Conservation (phyloP, 2,329 filamentous ascomycete genomes). For the Diaporthe humulicola region DNA sequence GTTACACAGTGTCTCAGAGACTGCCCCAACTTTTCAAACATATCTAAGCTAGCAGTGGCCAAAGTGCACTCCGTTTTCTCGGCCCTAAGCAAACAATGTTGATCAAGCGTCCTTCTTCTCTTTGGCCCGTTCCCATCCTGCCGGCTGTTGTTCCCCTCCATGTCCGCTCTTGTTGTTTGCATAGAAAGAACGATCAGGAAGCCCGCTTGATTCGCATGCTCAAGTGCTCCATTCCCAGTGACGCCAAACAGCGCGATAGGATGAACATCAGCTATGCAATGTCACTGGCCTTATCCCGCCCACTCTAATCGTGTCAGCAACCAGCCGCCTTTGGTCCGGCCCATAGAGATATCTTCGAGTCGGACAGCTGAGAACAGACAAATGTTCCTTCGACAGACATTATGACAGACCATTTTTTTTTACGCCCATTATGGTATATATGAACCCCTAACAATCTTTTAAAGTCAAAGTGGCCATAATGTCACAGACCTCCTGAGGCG, state of each 20-base stretch:
- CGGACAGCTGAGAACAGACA: not conserved
- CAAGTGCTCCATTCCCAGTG: not conserved
- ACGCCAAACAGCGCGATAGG: not conserved
- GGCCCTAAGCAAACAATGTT: not conserved
- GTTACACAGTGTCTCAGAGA: slow-evolving; percentile 8
- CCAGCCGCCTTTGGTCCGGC: not conserved
- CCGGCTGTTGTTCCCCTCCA: not conserved
- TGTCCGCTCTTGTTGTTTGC: not conserved
- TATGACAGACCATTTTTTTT: too few relatives aligned
- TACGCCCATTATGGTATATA: not conserved
- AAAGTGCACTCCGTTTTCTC: not conserved
- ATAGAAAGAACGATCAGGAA: not conserved
- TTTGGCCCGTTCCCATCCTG: too few relatives aligned
- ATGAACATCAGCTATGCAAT: not conserved
- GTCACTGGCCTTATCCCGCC: not conserved
- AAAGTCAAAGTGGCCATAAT: not conserved
- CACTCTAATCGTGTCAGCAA: not conserved
- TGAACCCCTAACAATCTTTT: not conserved
- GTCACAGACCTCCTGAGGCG: not conserved
- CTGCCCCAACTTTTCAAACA: not conserved
- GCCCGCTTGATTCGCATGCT: not conserved
- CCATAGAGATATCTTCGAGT: not conserved
- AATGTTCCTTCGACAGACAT: not conserved
- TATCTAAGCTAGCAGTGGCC: not conserved
- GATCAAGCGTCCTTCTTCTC: not conserved